A percentile compares a stretch with the other conserved stretches of the same genome.
These are phyloP conservation scores for Aurantiochytrium sp. DNA, from an alignment of 108 stramenopile genomes.

Conservation along the genomic window DNA sequence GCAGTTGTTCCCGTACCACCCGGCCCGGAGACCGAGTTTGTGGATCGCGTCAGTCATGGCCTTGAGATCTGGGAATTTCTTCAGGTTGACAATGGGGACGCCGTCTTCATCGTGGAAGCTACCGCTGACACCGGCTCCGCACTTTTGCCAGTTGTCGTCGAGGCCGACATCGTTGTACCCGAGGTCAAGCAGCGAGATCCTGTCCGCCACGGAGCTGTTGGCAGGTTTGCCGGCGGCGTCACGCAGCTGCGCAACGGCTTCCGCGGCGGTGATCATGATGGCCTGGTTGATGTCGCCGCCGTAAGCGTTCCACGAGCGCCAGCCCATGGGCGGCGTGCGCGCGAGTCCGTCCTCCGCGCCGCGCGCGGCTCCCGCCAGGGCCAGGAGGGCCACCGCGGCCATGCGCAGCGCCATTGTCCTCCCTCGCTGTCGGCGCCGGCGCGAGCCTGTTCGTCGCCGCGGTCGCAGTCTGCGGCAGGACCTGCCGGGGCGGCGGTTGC, in stretches of 20 bases:
- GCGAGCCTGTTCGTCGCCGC: too few species aligned
- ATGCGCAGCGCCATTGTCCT: too few species aligned
- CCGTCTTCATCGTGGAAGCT: constrained; percentile 47
- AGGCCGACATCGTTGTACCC: constrained; percentile 56
- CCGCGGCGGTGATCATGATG: neutral
- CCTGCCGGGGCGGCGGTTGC: too few species aligned
- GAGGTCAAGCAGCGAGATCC: constrained; percentile 44
- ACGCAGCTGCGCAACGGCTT: neutral
- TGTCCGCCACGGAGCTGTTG: neutral
- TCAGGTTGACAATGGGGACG: constrained; percentile 43
- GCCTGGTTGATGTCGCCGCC: neutral
- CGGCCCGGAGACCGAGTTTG: constrained; percentile 48
- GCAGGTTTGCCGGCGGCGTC: neutral
- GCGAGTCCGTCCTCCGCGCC: constrained; percentile 10
- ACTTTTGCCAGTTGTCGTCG: constrained; percentile 54
- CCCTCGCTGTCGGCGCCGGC: too few species aligned
- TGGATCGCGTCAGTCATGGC: constrained; percentile 49
- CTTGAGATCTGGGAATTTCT: constrained; percentile 43
- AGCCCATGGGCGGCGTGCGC: constrained; percentile 19
- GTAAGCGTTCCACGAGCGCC: neutral
- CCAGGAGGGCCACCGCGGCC: too few species aligned
- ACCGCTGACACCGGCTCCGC: constrained; percentile 13
- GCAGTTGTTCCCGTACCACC: constrained; percentile 60
- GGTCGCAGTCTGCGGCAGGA: too few species aligned
- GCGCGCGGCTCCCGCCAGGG: neutral